A percentile compares a stretch with the other conserved stretches of the same genome.
phyloP scores from a whole-genome alignment of 352 stramenopile genomes.

The Phytophthora litchii region DNA sequence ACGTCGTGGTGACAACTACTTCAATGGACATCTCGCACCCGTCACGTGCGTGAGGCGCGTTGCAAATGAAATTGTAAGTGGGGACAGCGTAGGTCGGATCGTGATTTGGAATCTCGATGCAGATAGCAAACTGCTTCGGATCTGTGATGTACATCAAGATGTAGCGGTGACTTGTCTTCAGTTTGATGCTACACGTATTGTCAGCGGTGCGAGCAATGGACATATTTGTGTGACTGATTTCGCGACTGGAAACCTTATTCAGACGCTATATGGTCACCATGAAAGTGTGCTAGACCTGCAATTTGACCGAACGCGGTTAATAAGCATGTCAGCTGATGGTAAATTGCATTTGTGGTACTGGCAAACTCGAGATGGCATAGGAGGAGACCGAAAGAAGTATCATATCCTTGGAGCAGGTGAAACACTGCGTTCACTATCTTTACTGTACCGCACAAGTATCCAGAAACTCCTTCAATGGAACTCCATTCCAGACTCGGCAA shows the following conservation, averaged over 20 bases:
- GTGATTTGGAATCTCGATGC: conserved; percentile 80
- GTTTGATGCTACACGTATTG: conserved; percentile 79
- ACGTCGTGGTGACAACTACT: conserved; percentile 42
- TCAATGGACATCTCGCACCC: conserved; percentile 59
- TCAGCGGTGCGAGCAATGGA: conserved; percentile 58
- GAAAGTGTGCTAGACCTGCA: conserved; percentile 65
- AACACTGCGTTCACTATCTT: conserved; percentile 70
- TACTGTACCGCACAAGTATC: conserved; percentile 81
- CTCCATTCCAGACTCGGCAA: conserved; percentile 65
- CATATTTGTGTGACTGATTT: conserved; percentile 80
- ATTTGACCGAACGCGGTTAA: conserved; percentile 68
- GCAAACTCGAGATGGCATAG: conserved; percentile 53
- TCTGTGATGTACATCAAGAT: conserved; percentile 61
- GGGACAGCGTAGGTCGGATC: conserved; percentile 60
- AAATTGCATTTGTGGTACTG: conserved; percentile 72
- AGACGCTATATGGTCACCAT: conserved; percentile 64
- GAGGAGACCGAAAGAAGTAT: conserved; percentile 62
- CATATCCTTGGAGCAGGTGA: conserved; percentile 75
- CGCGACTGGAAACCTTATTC: conserved; percentile 65
- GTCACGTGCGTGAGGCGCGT: conserved; percentile 63
- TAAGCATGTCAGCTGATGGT: conserved; percentile 71
- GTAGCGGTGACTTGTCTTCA: conserved; percentile 66
- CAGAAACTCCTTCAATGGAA: conserved; percentile 77
- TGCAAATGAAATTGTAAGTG: conserved; percentile 78
- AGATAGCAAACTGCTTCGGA: conserved; percentile 60